Conservation (phyloP, 345 rosid species). For the Rhodamnia argentea region DNA sequence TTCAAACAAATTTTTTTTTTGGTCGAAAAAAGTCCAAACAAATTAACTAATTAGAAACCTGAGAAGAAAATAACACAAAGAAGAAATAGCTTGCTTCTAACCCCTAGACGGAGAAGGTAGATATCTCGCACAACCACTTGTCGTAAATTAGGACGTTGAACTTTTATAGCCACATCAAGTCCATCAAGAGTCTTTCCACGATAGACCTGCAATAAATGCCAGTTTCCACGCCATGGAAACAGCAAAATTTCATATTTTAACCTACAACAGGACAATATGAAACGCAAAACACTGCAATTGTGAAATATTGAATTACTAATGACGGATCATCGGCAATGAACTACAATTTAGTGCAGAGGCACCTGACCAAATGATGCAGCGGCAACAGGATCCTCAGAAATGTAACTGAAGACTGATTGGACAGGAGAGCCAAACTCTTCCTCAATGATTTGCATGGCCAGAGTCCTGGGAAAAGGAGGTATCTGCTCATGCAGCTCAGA, state of each 20-base stretch:
- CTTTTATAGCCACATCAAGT: slow-evolving; percentile 74
- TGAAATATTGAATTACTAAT: not conserved
- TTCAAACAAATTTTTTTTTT: not conserved
- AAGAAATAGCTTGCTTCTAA: slow-evolving; percentile 17
- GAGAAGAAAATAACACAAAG: not conserved
- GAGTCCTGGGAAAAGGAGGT: slow-evolving; percentile 69
- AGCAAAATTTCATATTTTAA: not conserved
- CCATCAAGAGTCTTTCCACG: slow-evolving; percentile 71
- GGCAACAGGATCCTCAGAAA: slow-evolving; percentile 84
- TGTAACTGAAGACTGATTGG: slow-evolving; percentile 48
- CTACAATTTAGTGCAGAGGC: not conserved
- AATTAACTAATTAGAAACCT: slow-evolving; percentile 4
- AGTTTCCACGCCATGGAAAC: not conserved
- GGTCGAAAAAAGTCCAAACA: not conserved
- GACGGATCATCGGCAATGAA: not conserved
- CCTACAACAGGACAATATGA: not conserved
- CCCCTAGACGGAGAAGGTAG: slow-evolving; percentile 87
- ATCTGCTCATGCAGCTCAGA: slow-evolving; percentile 87
- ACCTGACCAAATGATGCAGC: slow-evolving; percentile 99
- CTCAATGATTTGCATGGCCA: slow-evolving; percentile 71
- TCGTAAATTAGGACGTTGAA: slow-evolving; percentile 85
- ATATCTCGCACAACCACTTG: slow-evolving; percentile 85
- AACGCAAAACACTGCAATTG: not conserved
- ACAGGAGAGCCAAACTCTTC: slow-evolving; percentile 84
- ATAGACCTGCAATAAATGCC: slow-evolving; percentile 51